Evolutionary conservation across 345 rosid genomes (phyloP), one percentile per base, ranked within the genome.

Genomic region (Trapa incisa): DNA sequence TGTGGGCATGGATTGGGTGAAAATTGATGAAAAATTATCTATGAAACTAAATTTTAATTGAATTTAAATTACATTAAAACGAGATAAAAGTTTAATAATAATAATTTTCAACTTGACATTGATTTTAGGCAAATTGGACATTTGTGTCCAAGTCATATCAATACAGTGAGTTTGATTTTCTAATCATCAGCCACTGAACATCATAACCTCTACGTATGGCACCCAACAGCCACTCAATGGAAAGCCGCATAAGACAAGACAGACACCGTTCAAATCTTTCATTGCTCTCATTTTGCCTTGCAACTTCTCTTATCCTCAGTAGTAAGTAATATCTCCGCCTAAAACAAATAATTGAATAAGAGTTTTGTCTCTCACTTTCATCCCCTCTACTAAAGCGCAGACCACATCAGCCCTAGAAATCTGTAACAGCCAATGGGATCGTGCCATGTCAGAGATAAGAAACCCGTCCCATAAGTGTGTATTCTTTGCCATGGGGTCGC

Each of bases 121-220:
- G 29, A 22, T 22, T 22, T 22, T 22, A 22, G 29, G 29, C 29
- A 22, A 22, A 22, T 22, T 22, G 29, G 29, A 22, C 29, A 22
- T 22, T 22, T 22, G 29, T 22, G 29, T 22, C 29, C 29, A 22
- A 22, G 29, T 22, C 29, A 22, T 22, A 22, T 22, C 29, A 22
- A 22, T 22, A 22, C 29, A 22, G 29, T 22, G 29, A 32, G 65
- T 43, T 68, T 68, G 57, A 57, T 52, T 70, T 48, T 33, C 38
- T 78, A 84, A 86, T 75, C 71, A 54, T 12, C 74, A 81, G 79
- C 72, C 71, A 78, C 61, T 85, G 93, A 87, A 82, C 96, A 17
- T 53, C 57, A 67, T n/a, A 17, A 38, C 47, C 42, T 39, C 70
- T 52, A 67, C 70, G 96, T 89, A 80, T 75, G 88, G 66, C 47